Evolutionary conservation across 2,329 filamentous ascomycete species (phyloP), one percentile per base, ranked within the genome.

Genomic region (Pseudodiploospora longispora): DNA sequence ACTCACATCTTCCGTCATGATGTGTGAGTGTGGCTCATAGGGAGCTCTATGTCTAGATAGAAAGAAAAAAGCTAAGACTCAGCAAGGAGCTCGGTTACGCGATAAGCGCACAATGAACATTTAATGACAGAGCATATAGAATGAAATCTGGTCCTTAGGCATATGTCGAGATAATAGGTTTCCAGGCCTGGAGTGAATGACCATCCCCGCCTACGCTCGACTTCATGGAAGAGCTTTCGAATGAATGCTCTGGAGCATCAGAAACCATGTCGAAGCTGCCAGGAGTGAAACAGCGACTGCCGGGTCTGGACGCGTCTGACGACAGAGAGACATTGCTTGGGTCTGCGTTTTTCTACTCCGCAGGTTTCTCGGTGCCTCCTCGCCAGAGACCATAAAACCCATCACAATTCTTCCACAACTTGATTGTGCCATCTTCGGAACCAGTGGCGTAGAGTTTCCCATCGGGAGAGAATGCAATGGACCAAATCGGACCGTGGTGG

Each of bases 401-500:
- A 5, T 80, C 76, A 47, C 79, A 83, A 51, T 83, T 83, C 67
- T 83, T 83, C 80, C 80, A 83, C 71, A 98, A 73, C 69, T 98
- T 98, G 64, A 98, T 94, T 0, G 93, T 98, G 35, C 93, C 93
- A 58, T 98, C 93, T 62, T 98, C 93, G 40, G 90, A 96, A 30
- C 87, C 93, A 2, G 93, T 98, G 2, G 90, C 93, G 60, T 97
- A 98, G 6, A 98, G 71, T 61, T 95, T 96, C 38, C 90, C 90
- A 59, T 98, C 93, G 0, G 93, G 93, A 1, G 90, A 93, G 65
- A 95, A 98, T 45, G 85, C 84, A 47, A 94, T 82, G 5, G 89
- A 95, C 93, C 93, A 98, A 50, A 98, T 93, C 1, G 91, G 91
- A 2, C 93, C 93, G 59, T 98, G 93, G 55, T 98, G 93, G 27